These are phyloP conservation scores for Diplodia seriata DNA, from an alignment of 2,329 filamentous ascomycete genomes.

Conservation along the genomic window DNA sequence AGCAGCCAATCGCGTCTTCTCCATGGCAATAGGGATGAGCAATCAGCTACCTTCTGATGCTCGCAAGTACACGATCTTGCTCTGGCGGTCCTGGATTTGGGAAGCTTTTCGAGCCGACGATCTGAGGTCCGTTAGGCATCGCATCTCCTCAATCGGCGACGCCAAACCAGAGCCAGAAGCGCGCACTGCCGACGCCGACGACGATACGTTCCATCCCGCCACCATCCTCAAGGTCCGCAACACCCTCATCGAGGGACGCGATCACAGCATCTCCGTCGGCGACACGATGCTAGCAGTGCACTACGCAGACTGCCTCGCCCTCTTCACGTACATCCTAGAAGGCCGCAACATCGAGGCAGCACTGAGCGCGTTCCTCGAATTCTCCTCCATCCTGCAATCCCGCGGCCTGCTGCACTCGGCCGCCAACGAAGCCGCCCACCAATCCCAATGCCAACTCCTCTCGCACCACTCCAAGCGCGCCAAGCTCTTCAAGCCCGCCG, in stretches of 20 bases:
- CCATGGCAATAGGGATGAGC: conserved; percentile 69
- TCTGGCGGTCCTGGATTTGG: conserved; percentile 73
- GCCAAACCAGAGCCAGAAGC: conserved; percentile 32
- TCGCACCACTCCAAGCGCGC: conserved; percentile 68
- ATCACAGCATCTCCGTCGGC: conserved; percentile 61
- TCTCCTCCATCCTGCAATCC: conserved; percentile 38
- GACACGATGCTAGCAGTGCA: conserved; percentile 54
- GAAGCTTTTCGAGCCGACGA: conserved; percentile 62
- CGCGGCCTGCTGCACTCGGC: conserved; percentile 38
- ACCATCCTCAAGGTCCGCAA: conserved; percentile 36
- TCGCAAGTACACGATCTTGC: conserved; percentile 49
- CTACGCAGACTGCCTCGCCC: conserved; percentile 66
- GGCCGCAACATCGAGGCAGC: conserved; percentile 45
- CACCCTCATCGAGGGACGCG: conserved; percentile 60
- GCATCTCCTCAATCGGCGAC: conserved; percentile 44
- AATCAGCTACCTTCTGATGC: conserved; percentile 47
- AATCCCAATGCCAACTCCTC: conserved; percentile 71
- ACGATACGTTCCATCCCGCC: conserved; percentile 28
- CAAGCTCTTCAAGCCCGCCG: conserved; percentile 71
- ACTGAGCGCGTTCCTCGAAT: conserved; percentile 47
- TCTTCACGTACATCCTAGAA: conserved; percentile 71
- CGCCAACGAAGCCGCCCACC: conserved; percentile 70
- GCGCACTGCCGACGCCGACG: neutral
- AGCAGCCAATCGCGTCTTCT: conserved; percentile 69
- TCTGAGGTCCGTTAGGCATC: conserved; percentile 42